phyloP scores from a whole-genome alignment of 2,329 filamentous ascomycete species.

The Trichoderma sp. region DNA sequence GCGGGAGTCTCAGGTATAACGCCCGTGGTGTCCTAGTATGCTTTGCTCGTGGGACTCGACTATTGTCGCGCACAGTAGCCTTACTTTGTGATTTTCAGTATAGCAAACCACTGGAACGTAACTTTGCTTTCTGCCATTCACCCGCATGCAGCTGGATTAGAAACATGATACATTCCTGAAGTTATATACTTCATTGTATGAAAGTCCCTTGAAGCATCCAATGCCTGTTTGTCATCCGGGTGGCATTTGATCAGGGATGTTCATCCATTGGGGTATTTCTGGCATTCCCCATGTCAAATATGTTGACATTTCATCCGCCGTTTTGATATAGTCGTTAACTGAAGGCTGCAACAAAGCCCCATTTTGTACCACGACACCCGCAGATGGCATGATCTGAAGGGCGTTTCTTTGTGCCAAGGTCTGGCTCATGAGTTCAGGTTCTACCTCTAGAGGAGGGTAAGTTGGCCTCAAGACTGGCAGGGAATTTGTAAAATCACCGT shows the following conservation, averaged over 20 bases:
- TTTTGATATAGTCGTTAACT: slow-evolving; percentile 26
- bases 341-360: slow-evolving; percentile 22
- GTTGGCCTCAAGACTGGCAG: slow-evolving; percentile 15
- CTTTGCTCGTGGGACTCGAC: neutral
- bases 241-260: slow-evolving; percentile 14
- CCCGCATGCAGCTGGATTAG: neutral
- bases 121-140: neutral
- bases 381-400: slow-evolving; percentile 17
- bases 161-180: neutral
- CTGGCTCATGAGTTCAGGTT: slow-evolving; percentile 6
- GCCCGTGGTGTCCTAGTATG: neutral
- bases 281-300: slow-evolving; percentile 26
- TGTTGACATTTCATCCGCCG: slow-evolving; percentile 28
- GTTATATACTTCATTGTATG: no score
- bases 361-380: slow-evolving; percentile 19
- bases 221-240: neutral
- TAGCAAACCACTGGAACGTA: neutral
- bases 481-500: slow-evolving; percentile 1
- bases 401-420: slow-evolving; percentile 17
- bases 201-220: neutral
- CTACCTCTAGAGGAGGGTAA: neutral
- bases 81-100: neutral
- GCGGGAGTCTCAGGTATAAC: neutral
- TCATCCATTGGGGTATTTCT: slow-evolving; percentile 21
- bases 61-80: neutral